Conservation (phyloP, 495 filamentous ascomycete genomes). For the Hypoxylon subgilvum region DNA sequence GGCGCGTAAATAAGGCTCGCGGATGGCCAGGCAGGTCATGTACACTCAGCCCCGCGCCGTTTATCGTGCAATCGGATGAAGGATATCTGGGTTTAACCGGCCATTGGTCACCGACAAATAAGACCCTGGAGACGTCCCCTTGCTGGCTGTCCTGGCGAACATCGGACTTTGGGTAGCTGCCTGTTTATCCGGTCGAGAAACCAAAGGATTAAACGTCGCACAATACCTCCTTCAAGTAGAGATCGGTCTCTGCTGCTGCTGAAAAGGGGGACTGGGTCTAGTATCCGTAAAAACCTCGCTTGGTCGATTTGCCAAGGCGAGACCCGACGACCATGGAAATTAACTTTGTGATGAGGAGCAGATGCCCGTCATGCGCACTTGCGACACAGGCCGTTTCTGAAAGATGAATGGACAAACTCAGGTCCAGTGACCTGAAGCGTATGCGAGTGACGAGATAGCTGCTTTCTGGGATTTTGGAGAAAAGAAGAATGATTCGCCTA, state of each 20-base stretch:
- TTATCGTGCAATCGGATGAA: conserved; percentile 52
- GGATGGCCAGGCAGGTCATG: conserved; percentile 45
- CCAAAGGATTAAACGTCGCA: conserved; percentile 22
- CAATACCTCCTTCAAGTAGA: conserved; percentile 21
- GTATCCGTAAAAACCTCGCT: conserved; percentile 6
- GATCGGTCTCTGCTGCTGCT: too few relatives aligned
- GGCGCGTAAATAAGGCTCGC: conserved; percentile 59
- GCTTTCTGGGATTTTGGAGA: conserved; percentile 20
- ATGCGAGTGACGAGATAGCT: conserved; percentile 49
- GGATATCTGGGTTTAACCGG: conserved; percentile 41
- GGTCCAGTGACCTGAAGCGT: conserved; percentile 48
- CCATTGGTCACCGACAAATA: conserved; percentile 46
- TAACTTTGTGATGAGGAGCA: conserved; percentile 28
- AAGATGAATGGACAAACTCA: conserved; percentile 40
- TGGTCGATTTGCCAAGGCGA: conserved; percentile 29
- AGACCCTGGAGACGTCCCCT: conserved; percentile 22
- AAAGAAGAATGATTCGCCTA: conserved; percentile 60
- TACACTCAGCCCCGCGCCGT: conserved; percentile 43
- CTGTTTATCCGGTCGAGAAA: conserved; percentile 33
- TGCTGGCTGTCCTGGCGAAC: conserved; percentile 18
- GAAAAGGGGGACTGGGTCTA: conserved; percentile 14
- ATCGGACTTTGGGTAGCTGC: conserved; percentile 28
- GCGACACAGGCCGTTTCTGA: conserved; percentile 41
- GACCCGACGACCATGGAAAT: conserved; percentile 22
- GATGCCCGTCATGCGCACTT: conserved; percentile 45